Base-by-base conservation (phyloP, 116 monocot genomes). In the Dioscorea cayenensis region DNA sequence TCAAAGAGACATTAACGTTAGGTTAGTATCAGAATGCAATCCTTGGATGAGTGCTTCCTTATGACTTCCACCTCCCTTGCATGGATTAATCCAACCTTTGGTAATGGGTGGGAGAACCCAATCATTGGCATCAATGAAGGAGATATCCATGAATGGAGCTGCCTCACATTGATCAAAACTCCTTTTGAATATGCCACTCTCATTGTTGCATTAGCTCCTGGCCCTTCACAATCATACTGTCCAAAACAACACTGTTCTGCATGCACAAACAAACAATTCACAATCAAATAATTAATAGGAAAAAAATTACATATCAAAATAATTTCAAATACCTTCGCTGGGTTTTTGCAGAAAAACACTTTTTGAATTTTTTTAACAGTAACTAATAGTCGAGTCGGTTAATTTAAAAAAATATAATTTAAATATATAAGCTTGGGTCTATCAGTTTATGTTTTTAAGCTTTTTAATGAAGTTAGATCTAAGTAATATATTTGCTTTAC, bases 221-320 rank as follows among this genome's bases (percentile, higher is more conserved):
- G 81, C 13, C 84, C 87, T 48, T 20, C 64, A 66, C 84, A 83
- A 22, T 67, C 55, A 59, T 80, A 88, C 66, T 92, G 85, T 0
- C 80, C 91, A 22, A n/a, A 81, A 92, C 63, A 62, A 77, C 23
- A 85, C 77, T 2, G 74, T 52, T 58, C 89, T 86, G 71, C 72
- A 73, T 32, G 4, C 32, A 32, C 32, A 32, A 32, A 32, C 32
- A 32, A n/a, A 32, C 32, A 32, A 32, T 32, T 32, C 32, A 75
- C 55, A 75, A n/a, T 9, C 21, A 16, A 17, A 4, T 28, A 28
- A 25, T 25, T 25, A 28, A 64, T 17, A 9, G 11, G 14, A 48
- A 14, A n/a, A n/a, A 32, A 64, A 50, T 25, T 25, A 0, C 25
- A 23, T 0, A 35, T 64, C 1, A 29, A 35, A 60, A 27, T 13